Evolutionary conservation across 371 early-diverging fungal genomes (phyloP).

Genomic region (Mortierella polycephala): DNA sequence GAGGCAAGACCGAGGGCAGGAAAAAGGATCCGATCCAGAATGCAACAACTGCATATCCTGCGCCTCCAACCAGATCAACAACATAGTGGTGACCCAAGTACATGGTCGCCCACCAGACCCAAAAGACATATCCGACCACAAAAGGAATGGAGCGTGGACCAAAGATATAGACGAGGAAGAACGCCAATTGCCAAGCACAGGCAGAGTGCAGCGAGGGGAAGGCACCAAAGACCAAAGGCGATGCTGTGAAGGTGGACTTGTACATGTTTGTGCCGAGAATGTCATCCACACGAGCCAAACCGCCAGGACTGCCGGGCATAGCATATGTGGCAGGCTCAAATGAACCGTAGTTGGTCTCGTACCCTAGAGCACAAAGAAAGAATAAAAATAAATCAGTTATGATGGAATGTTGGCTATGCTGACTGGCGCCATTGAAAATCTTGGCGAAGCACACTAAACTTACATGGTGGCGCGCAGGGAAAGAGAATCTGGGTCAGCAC

Average conservation of each 20-base stretch:
- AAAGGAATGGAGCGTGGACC: slow-evolving; percentile 63
- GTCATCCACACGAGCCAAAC: slow-evolving; percentile 75
- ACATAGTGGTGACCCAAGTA: slow-evolving; percentile 81
- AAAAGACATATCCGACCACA: slow-evolving; percentile 64
- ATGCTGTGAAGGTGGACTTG: slow-evolving; percentile 72
- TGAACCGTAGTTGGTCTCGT: slow-evolving; percentile 67
- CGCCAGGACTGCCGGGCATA: slow-evolving; percentile 79
- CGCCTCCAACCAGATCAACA: slow-evolving; percentile 78
- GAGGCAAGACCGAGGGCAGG: slow-evolving; percentile 49
- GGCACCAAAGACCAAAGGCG: slow-evolving; percentile 83
- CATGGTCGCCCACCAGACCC: slow-evolving; percentile 85
- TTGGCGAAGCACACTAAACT: slow-evolving; percentile 38
- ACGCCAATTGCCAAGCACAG: slow-evolving; percentile 73
- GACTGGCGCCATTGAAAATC: too few species aligned
- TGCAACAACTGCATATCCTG: slow-evolving; percentile 70
- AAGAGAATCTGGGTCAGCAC: slow-evolving; percentile 75
- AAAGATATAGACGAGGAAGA: slow-evolving; percentile 64
- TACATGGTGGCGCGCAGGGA: slow-evolving; percentile 83
- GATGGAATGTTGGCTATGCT: too few species aligned
- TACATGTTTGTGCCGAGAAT: slow-evolving; percentile 74
- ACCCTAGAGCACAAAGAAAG: slow-evolving; percentile 58
- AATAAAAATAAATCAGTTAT: not conserved
- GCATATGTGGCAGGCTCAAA: slow-evolving; percentile 71
- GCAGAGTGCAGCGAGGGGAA: slow-evolving; percentile 82
- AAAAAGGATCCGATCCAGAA: slow-evolving; percentile 59